phyloP scores from a whole-genome alignment of 768 basidiomycete genomes.

The Amanita rimosa region DNA sequence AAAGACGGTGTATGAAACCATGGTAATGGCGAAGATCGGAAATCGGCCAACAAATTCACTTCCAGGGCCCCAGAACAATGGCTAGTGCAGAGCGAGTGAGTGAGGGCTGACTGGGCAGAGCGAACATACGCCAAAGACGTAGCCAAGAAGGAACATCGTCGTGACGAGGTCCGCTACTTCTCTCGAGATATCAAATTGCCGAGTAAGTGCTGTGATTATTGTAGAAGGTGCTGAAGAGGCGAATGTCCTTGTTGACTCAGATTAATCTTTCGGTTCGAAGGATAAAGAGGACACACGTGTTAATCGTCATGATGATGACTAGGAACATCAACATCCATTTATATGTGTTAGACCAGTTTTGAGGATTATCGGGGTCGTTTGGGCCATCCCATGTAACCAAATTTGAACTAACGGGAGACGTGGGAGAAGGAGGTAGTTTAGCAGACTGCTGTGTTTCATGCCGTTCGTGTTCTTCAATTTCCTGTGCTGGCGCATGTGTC shows the following conservation, averaged over 20 bases:
- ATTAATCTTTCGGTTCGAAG: no score
- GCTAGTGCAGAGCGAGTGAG: no score
- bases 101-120: no score
- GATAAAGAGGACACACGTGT: conserved; percentile 35
- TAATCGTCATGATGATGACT: conserved; percentile 37
- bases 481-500: no score
- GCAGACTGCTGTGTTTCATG: conserved; percentile 17
- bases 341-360: conserved; percentile 33
- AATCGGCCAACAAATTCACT: conserved; percentile 24
- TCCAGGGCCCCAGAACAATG: conserved; percentile 23
- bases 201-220: conserved; percentile 20
- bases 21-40: conserved; percentile 37
- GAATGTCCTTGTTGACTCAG: conserved; percentile 30
- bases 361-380: conserved; percentile 43
- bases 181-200: conserved; percentile 24
- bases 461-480: no score
- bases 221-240: conserved; percentile 46
- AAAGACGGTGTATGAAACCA: conserved; percentile 22
- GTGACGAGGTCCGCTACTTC: conserved; percentile 42
- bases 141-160: conserved; percentile 39
- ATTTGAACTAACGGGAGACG: background rate
- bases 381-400: conserved; percentile 42
- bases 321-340: conserved; percentile 41
- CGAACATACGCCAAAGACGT: no score
- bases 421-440: no score